Percentiles rank a stretch among this genome's conserved stretches.
Evolutionary conservation across 495 filamentous ascomycete genomes (phyloP).

Genomic region (Penicillium verhagenii): DNA sequence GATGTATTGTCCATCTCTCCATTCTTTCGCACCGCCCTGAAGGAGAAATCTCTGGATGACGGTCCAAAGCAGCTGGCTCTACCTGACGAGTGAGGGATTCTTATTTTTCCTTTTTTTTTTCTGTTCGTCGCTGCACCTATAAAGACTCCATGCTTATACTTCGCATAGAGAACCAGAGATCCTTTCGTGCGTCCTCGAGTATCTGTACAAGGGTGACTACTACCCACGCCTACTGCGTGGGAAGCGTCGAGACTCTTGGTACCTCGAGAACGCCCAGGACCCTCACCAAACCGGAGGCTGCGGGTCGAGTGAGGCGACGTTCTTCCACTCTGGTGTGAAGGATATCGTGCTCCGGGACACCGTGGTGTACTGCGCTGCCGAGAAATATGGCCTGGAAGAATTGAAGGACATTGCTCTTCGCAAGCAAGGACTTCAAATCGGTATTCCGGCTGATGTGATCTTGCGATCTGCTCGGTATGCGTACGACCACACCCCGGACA

Average conservation of each 20-base stretch:
- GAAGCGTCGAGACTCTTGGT: conserved; percentile 56
- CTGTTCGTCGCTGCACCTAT: neutral
- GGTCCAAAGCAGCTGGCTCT: conserved; percentile 55
- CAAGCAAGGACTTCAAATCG: conserved; percentile 87
- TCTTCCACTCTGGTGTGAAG: conserved; percentile 65
- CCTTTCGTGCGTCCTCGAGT: conserved; percentile 67
- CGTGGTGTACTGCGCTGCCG: conserved; percentile 86
- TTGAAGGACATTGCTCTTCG: conserved; percentile 84
- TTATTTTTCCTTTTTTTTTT: too few relatives aligned
- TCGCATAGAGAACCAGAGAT: conserved; percentile 57
- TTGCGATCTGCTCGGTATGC: conserved; percentile 87
- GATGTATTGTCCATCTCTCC: conserved; percentile 61
- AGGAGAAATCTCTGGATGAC: conserved; percentile 57
- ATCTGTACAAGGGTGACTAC: conserved; percentile 72
- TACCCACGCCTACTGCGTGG: conserved; percentile 53
- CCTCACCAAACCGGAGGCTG: conserved; percentile 51
- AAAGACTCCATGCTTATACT: neutral
- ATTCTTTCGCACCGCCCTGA: conserved; percentile 55
- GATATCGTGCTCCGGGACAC: conserved; percentile 82
- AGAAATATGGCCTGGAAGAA: conserved; percentile 80
- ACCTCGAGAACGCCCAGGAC: conserved; percentile 63
- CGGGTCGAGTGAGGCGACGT: conserved; percentile 69
- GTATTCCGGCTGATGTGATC: conserved; percentile 83
- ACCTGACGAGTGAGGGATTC: conserved; percentile 60
- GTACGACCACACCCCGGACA: conserved; percentile 90